Conservation (phyloP, 495 filamentous ascomycete species). For the Penicillium antarcticum region DNA sequence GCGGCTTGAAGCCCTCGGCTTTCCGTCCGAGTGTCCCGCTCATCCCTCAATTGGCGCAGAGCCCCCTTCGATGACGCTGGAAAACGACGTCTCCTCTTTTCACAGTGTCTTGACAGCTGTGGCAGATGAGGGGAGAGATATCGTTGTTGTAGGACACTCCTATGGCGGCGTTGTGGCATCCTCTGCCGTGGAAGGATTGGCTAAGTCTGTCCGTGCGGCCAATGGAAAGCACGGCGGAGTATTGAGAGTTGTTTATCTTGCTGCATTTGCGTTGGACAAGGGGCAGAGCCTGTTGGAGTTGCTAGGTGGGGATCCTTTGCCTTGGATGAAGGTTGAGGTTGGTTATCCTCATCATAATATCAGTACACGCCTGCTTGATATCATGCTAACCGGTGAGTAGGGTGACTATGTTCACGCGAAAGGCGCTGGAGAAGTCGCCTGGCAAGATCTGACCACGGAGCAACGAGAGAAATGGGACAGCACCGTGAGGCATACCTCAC, state of each 20-base stretch:
- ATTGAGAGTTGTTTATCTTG: slow-evolving; percentile 37
- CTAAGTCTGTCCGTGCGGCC: slow-evolving; percentile 24
- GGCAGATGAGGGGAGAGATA: slow-evolving; percentile 37
- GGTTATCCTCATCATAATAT: not conserved
- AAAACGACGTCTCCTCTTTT: slow-evolving; percentile 29
- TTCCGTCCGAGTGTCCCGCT: slow-evolving; percentile 28
- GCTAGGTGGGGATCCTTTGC: slow-evolving; percentile 23
- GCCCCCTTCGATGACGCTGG: slow-evolving; percentile 37
- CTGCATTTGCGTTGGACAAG: slow-evolving; percentile 31
- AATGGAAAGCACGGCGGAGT: slow-evolving; percentile 37
- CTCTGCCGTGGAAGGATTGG: slow-evolving; percentile 39
- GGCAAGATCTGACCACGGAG: slow-evolving; percentile 21
- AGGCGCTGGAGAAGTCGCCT: slow-evolving; percentile 10
- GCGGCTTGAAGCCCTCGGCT: slow-evolving; percentile 30
- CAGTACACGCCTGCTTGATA: not conserved
- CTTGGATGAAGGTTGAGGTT: slow-evolving; percentile 30
- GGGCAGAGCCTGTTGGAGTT: slow-evolving; percentile 25
- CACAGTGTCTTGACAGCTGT: slow-evolving; percentile 20
- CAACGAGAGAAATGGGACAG: slow-evolving; percentile 18
- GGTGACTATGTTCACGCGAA: slow-evolving; percentile 22
- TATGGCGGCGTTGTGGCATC: slow-evolving; percentile 48
- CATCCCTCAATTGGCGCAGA: slow-evolving; percentile 44
- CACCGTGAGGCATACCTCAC: slow-evolving; percentile 14
- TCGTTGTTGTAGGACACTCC: slow-evolving; percentile 48
- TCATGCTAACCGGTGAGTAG: slow-evolving; percentile 5